Percentiles rank a stretch among this genome's conserved stretches.
Evolutionary conservation across 768 basidiomycete genomes (phyloP).

Genomic region (Amanita exitialis): DNA sequence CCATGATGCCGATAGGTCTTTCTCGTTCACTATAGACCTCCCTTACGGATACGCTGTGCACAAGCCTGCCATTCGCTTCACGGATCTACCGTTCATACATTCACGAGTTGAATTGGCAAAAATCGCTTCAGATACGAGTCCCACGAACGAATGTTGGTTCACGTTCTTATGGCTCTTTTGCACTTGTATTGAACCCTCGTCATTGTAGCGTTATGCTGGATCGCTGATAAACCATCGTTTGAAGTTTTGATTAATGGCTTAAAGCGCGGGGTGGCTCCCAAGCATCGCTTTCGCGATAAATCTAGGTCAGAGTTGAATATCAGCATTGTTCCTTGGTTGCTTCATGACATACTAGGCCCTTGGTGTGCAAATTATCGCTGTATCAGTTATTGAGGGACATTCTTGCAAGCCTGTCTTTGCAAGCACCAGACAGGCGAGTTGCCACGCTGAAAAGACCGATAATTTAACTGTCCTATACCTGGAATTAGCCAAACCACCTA

Average conservation of each 20-base stretch:
- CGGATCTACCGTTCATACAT: conserved; percentile 46
- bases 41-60: conserved; percentile 39
- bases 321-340: not conserved
- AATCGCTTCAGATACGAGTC: conserved; percentile 21
- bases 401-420: not conserved
- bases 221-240: conserved; percentile 35
- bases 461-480: not conserved
- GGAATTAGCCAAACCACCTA: conserved; percentile 26
- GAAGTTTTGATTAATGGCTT: conserved; percentile 75
- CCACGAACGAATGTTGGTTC: conserved; percentile 62
- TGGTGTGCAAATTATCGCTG: conserved; percentile 3
- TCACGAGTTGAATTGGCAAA: conserved; percentile 30
- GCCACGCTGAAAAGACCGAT: not conserved
- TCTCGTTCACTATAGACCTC: conserved; percentile 25
- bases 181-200: not conserved
- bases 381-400: not conserved
- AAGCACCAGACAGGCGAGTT: not conserved
- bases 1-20: not conserved
- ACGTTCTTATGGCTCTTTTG: not conserved
- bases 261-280: conserved; percentile 68
- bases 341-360: not conserved
- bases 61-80: conserved; percentile 47
- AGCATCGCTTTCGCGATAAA: conserved; percentile 52
- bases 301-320: conserved; percentile 35
- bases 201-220: conserved; percentile 61